Evolutionary conservation across 768 basidiomycete genomes (phyloP), one percentile per base, ranked within the genome.

Genomic region (Termitomyces sp.): DNA sequence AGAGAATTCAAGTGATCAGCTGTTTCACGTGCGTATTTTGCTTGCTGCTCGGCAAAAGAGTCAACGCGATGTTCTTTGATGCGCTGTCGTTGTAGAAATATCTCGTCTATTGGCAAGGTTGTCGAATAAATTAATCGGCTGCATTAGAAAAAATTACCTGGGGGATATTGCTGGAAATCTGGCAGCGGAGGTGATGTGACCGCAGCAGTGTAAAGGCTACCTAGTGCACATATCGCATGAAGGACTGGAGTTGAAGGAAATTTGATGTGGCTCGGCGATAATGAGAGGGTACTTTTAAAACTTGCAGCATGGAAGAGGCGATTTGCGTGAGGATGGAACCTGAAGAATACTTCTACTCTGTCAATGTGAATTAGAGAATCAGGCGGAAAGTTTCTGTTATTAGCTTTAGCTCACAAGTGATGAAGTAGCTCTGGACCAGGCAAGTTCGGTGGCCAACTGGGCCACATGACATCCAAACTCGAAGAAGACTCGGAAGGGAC

Each of bases 191-290:
- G 78, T 4, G 79, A 82, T 11, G 79, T 73, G 3, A 86, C 81
- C 3, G 82, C 85, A 16, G 85, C 83, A 1, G 88, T 91, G 61
- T 91, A 91, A 21, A 86, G 71, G 56, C 89, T 85, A 16, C 88
- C 86, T 35, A 86, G 76, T 2, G 90, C 91, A 69, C 91, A 92
- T 49, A 95, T 89, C n/a, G 90, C 89, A 65, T 95, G 92, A 0
- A 95, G 78, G 40, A 93, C 70, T 9, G 86, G 78, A 6, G 79
- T 66, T 32, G 79, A 76, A 8, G 93, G 93, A 64, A 92, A 95
- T 55, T 85, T 82, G 4, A 83, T 79, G 61, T 91, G 86, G 23
- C 74, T 78, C 0, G 87, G 86, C 0, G 88, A 81, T 5, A 90
- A 72, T 0, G 79, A 71, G 41, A 94, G 77, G 0, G 83, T 76